Evolutionary conservation across 176 grass and related monocot genomes (phyloP).

Genomic region (Avena insularis): DNA sequence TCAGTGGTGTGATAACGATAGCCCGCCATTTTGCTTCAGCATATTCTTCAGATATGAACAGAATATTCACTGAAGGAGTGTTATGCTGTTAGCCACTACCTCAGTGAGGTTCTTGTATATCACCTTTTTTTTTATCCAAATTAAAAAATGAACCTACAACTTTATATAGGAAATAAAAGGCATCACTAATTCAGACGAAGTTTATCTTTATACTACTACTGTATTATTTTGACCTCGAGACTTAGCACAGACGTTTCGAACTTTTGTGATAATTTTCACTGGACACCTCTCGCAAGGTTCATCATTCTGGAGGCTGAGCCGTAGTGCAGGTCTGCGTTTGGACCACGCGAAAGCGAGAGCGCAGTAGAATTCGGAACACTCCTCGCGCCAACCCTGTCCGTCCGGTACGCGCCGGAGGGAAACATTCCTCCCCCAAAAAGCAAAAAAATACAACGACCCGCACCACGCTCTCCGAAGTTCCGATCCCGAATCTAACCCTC

Average conservation of each 20-base stretch:
- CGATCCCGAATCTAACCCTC: slow-evolving; percentile 6
- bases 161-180: not conserved
- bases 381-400: not conserved
- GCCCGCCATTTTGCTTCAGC: not conserved
- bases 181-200: too few species aligned
- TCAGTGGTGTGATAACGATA: not conserved
- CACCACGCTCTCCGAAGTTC: not conserved
- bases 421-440: not conserved
- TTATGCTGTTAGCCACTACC: not conserved
- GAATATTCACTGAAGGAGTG: not conserved
- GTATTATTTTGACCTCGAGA: too few species aligned
- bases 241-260: too few species aligned
- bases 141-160: not conserved
- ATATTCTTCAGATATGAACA: not conserved
- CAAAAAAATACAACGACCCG: not conserved
- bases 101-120: not conserved
- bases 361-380: not conserved
- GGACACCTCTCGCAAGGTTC: too few species aligned
- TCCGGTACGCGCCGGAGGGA: not conserved
- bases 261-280: too few species aligned
- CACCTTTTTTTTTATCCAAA: not conserved
- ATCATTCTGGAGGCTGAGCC: too few species aligned
- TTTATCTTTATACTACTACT: too few species aligned
- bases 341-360: not conserved
- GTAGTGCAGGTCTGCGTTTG: not conserved